Evolutionary conservation across 225 moss, liverwort and hornwort species (phyloP).

Genomic region (Physcomitrellopsis africana): DNA sequence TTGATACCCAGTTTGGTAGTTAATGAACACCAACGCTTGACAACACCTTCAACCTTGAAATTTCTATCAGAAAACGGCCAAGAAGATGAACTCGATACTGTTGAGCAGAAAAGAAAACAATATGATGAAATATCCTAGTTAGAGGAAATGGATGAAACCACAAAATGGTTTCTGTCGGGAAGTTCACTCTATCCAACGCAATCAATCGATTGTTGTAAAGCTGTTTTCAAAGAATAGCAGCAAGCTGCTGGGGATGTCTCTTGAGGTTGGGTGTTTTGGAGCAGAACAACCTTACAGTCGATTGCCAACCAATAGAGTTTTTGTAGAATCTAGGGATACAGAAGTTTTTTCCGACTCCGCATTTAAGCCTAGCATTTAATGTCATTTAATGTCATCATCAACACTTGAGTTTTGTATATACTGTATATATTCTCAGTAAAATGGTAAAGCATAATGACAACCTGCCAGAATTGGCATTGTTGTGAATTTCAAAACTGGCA

Average conservation of each 20-base stretch:
- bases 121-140: slow-evolving; percentile 50
- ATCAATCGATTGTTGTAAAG: slow-evolving; percentile 34
- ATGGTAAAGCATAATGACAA: no score
- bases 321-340: no score
- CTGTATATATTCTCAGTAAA: neutral
- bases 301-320: no score
- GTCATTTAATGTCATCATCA: no score
- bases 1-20: slow-evolving; percentile 13
- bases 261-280: neutral
- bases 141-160: slow-evolving; percentile 51
- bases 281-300: neutral
- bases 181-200: slow-evolving; percentile 52
- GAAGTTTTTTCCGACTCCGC: no score
- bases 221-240: neutral
- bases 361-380: no score
- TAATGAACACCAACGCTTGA: slow-evolving; percentile 2
- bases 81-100: slow-evolving; percentile 2
- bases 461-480: no score
- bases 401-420: slow-evolving; percentile 1
- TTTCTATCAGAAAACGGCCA: slow-evolving; percentile 11
- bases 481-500: no score
- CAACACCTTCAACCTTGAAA: slow-evolving; percentile 2
- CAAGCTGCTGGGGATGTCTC: neutral
- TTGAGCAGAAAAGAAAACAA: slow-evolving; percentile 23
- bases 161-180: slow-evolving; percentile 48